Percentiles rank a stretch among this genome's conserved stretches.
phyloP scores from a whole-genome alignment of 2,329 filamentous ascomycete species.

The Capronia epimyces region DNA sequence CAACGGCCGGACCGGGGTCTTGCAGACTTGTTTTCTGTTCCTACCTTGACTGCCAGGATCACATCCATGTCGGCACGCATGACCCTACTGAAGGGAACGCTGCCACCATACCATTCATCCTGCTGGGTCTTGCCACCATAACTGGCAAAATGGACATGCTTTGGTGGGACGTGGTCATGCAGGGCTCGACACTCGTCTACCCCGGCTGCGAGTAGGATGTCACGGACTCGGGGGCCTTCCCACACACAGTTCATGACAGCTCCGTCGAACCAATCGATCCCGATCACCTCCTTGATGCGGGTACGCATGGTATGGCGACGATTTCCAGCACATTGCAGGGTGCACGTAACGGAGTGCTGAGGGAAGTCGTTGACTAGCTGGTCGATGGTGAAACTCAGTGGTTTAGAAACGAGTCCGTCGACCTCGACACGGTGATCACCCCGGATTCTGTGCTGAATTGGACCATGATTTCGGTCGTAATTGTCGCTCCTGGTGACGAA shows the following conservation, averaged over 20 bases:
- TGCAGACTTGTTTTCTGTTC: slow-evolving; percentile 7
- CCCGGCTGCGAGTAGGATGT: slow-evolving; percentile 48
- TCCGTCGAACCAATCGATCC: slow-evolving; percentile 57
- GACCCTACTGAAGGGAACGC: slow-evolving; percentile 47
- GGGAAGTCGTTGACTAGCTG: slow-evolving; percentile 46
- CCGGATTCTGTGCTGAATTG: slow-evolving; percentile 41
- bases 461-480: slow-evolving; percentile 56
- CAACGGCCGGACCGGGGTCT: neutral
- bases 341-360: slow-evolving; percentile 53
- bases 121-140: slow-evolving; percentile 50
- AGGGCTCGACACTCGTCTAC: slow-evolving; percentile 33
- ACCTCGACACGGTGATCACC: slow-evolving; percentile 42
- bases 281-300: slow-evolving; percentile 53
- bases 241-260: slow-evolving; percentile 58
- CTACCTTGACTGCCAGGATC: slow-evolving; percentile 46
- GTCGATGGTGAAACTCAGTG: slow-evolving; percentile 43
- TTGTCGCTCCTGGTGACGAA: slow-evolving; percentile 48
- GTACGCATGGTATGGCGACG: slow-evolving; percentile 58
- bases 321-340: slow-evolving; percentile 57
- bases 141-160: slow-evolving; percentile 54
- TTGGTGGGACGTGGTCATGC: slow-evolving; percentile 28
- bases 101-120: slow-evolving; percentile 55
- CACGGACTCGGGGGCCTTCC: slow-evolving; percentile 50
- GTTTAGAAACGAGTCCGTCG: slow-evolving; percentile 46
- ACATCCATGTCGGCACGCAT: slow-evolving; percentile 43